Evolutionary conservation across 164 flowering plant genomes (phyloP).

Genomic region (Amborella trichopoda): DNA sequence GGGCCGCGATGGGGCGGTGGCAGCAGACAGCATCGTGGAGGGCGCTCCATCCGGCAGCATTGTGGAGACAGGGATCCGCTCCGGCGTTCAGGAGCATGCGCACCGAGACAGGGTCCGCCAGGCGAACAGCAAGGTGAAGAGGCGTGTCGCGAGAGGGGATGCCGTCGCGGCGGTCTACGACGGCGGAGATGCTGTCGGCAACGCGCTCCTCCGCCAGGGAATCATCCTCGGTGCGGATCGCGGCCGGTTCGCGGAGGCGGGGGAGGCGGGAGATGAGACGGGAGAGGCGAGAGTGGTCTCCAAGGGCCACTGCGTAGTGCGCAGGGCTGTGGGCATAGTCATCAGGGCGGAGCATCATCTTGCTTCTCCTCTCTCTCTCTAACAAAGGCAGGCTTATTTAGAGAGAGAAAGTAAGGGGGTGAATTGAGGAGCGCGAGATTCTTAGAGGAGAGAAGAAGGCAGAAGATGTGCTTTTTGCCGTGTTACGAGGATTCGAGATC

Average conservation of each 20-base stretch:
- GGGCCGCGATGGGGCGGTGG: constrained; percentile 29
- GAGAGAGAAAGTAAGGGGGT: too few relatives aligned
- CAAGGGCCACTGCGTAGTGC: constrained; percentile 59
- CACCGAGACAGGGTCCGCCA: constrained; percentile 45
- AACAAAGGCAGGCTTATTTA: too few relatives aligned
- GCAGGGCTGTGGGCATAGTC: constrained; percentile 68
- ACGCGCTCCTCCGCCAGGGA: constrained; percentile 58
- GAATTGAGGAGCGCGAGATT: too few relatives aligned
- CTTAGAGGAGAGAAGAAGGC: too few relatives aligned
- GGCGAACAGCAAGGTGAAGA: constrained; percentile 75
- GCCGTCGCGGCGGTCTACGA: constrained; percentile 76
- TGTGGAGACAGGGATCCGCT: constrained; percentile 79
- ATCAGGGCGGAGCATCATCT: too few relatives aligned
- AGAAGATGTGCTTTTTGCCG: too few relatives aligned
- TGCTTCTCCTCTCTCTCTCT: too few relatives aligned
- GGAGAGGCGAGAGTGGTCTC: constrained; percentile 54
- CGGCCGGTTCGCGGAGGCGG: constrained; percentile 38
- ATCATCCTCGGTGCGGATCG: constrained; percentile 49
- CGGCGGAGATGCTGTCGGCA: constrained; percentile 55
- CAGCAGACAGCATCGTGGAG: constrained; percentile 74
- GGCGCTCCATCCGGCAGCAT: constrained; percentile 79
- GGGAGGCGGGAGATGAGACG: constrained; percentile 54
- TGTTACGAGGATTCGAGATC: too few relatives aligned
- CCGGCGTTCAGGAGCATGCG: constrained; percentile 51
- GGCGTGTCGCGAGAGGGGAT: constrained; percentile 71